phyloP scores from a whole-genome alignment of 768 basidiomycete species.

The Omphalotus guepiniiformis region DNA sequence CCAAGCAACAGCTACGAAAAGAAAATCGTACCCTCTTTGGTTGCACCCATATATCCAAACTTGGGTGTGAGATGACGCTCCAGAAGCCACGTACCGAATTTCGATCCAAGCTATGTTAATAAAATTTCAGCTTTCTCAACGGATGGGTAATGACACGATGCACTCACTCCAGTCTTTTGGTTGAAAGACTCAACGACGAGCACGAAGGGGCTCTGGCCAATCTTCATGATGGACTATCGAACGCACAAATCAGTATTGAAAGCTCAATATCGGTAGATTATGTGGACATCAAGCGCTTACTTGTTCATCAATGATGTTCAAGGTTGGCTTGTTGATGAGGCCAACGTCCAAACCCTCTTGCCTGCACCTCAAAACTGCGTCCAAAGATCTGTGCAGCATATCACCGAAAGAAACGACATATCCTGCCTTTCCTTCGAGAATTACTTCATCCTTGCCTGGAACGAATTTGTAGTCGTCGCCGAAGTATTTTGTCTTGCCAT shows the following conservation, averaged over 20 bases:
- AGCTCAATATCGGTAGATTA: neutral
- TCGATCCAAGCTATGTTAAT: constrained; percentile 59
- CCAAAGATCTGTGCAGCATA: constrained; percentile 80
- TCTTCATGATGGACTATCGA: constrained; percentile 57
- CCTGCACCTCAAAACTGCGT: constrained; percentile 74
- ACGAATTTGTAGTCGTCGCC: constrained; percentile 71
- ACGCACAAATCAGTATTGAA: neutral
- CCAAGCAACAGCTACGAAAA: constrained; percentile 8
- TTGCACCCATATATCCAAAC: constrained; percentile 77
- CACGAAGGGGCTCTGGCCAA: constrained; percentile 72
- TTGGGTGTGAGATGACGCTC: constrained; percentile 78
- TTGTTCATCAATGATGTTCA: constrained; percentile 83
- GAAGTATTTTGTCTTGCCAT: constrained; percentile 63
- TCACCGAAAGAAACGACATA: constrained; percentile 87
- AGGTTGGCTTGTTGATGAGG: constrained; percentile 79
- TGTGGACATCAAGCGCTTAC: constrained; percentile 27
- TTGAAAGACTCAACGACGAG: constrained; percentile 84
- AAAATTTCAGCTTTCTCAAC: too few species aligned
- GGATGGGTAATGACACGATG: too few species aligned
- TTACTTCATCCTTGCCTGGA: constrained; percentile 82
- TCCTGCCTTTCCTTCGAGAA: constrained; percentile 71
- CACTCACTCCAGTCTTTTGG: constrained; percentile 77
- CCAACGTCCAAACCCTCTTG: constrained; percentile 76
- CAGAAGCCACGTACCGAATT: constrained; percentile 82
- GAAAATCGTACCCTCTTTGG: constrained; percentile 54